A percentile compares a stretch with the other conserved stretches of the same genome.
phyloP scores from a whole-genome alignment of 495 filamentous ascomycete genomes.

The Paragyromitra xinjiangensis region DNA sequence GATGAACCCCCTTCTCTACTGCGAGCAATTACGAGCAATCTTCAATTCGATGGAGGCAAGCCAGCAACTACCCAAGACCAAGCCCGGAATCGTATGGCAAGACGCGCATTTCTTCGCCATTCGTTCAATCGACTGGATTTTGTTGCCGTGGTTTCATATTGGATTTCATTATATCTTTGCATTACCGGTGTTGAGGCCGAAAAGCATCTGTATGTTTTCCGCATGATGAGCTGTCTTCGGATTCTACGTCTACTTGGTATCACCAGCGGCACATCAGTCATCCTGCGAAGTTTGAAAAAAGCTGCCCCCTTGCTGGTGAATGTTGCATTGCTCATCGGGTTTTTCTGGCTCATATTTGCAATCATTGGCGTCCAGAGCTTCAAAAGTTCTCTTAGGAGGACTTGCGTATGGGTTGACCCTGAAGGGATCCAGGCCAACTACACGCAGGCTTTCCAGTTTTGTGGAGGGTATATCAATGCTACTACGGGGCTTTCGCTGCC shows the following conservation, averaged over 20 bases:
- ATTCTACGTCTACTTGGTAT: slow-evolving; percentile 87
- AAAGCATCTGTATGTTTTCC: slow-evolving; percentile 84
- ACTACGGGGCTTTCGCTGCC: slow-evolving; percentile 66
- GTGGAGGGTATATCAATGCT: slow-evolving; percentile 79
- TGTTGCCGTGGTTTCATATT: slow-evolving; percentile 93
- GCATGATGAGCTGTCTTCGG: slow-evolving; percentile 93
- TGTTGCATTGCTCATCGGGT: slow-evolving; percentile 93
- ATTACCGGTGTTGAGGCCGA: slow-evolving; percentile 71
- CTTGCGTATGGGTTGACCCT: slow-evolving; percentile 78
- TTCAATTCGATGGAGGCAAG: slow-evolving; percentile 60
- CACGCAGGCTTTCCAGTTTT: slow-evolving; percentile 74
- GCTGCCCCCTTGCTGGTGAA: slow-evolving; percentile 92
- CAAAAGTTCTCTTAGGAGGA: slow-evolving; percentile 89
- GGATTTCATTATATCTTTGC: slow-evolving; percentile 82
- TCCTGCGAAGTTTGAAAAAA: slow-evolving; percentile 93
- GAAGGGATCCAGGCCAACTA: slow-evolving; percentile 59
- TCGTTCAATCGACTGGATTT: slow-evolving; percentile 96
- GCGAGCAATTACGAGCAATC: slow-evolving; percentile 78
- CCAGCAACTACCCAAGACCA: slow-evolving; percentile 77
- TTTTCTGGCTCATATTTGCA: slow-evolving; percentile 99
- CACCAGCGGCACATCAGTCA: slow-evolving; percentile 91
- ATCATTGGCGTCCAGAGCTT: slow-evolving; percentile 97
- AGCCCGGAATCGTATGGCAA: slow-evolving; percentile 82
- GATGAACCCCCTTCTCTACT: slow-evolving; percentile 75
- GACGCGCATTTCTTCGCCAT: slow-evolving; percentile 91